Percentiles rank a stretch among this genome's conserved stretches.
These are phyloP conservation scores for Mycena chlorophos DNA, from an alignment of 768 basidiomycete species.

Conservation along the genomic window DNA sequence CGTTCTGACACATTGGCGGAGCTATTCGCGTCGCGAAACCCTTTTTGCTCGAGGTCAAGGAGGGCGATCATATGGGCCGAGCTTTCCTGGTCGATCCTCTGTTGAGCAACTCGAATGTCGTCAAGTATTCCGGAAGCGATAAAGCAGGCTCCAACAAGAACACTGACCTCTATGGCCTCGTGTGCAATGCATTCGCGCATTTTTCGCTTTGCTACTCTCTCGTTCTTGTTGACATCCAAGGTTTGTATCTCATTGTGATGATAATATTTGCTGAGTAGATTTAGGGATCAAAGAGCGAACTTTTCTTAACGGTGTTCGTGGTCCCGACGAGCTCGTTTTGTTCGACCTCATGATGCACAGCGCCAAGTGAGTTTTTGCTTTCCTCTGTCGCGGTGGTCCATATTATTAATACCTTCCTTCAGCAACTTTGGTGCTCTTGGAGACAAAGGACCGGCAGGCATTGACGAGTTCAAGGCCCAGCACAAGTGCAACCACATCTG, in stretches of 20 bases:
- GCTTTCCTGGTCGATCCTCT: neutral
- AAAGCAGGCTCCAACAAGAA: neutral
- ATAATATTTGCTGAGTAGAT: neutral
- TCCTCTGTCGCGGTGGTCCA: no score
- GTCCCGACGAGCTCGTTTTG: neutral
- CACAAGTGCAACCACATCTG: slow-evolving; percentile 6
- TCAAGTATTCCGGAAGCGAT: neutral
- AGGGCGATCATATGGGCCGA: neutral
- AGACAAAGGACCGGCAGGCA: neutral
- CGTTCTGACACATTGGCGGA: neutral
- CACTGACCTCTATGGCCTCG: neutral
- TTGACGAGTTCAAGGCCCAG: slow-evolving; percentile 3
- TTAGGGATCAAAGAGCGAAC: neutral
- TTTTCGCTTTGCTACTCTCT: neutral
- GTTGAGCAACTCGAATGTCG: neutral
- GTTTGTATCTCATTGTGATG: neutral
- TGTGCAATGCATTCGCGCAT: neutral
- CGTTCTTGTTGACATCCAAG: neutral
- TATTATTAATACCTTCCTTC: no score
- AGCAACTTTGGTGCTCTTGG: neutral
- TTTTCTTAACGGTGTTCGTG: neutral
- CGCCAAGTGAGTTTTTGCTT: neutral
- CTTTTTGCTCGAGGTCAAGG: neutral
- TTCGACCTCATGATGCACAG: neutral
- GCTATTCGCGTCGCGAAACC: neutral